Evolutionary conservation across 345 rosid genomes (phyloP).

Genomic region (Capsella bursapastoris): DNA sequence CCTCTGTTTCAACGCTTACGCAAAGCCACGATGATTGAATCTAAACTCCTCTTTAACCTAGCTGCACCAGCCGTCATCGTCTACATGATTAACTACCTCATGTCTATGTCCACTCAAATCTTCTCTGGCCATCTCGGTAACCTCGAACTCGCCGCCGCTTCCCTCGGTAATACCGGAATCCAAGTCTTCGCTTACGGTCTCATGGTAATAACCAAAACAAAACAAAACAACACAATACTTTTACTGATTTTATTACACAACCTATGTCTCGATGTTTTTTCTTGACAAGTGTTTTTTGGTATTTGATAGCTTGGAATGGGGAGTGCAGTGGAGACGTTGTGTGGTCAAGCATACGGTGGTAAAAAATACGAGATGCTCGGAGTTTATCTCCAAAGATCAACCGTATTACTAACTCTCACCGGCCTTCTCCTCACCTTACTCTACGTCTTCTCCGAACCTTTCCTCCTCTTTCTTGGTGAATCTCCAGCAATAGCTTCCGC

Average conservation of each 20-base stretch:
- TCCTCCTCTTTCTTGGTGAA: slow-evolving; percentile 57
- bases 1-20: slow-evolving; percentile 31
- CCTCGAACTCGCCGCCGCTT: slow-evolving; percentile 66
- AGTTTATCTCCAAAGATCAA: slow-evolving; percentile 63
- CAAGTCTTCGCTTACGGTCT: slow-evolving; percentile 53
- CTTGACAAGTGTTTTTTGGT: not conserved
- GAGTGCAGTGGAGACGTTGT: slow-evolving; percentile 73
- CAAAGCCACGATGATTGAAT: slow-evolving; percentile 38
- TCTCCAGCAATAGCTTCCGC: slow-evolving; percentile 60
- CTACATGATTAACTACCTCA: slow-evolving; percentile 60
- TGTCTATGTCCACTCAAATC: slow-evolving; percentile 67
- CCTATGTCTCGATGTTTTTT: not conserved
- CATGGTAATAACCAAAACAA: slow-evolving; percentile 28
- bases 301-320: slow-evolving; percentile 59
- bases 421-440: slow-evolving; percentile 52
- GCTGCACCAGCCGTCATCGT: slow-evolving; percentile 63
- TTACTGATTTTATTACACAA: not conserved
- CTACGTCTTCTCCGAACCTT: slow-evolving; percentile 54
- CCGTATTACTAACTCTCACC: slow-evolving; percentile 55
- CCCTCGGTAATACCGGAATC: slow-evolving; percentile 70
- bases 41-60: slow-evolving; percentile 51
- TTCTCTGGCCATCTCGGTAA: slow-evolving; percentile 68
- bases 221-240: too few relatives aligned
- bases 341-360: slow-evolving; percentile 79
- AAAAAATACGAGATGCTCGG: slow-evolving; percentile 59